Conservation (phyloP, 768 basidiomycete genomes). For the Boletus coccyginus region DNA sequence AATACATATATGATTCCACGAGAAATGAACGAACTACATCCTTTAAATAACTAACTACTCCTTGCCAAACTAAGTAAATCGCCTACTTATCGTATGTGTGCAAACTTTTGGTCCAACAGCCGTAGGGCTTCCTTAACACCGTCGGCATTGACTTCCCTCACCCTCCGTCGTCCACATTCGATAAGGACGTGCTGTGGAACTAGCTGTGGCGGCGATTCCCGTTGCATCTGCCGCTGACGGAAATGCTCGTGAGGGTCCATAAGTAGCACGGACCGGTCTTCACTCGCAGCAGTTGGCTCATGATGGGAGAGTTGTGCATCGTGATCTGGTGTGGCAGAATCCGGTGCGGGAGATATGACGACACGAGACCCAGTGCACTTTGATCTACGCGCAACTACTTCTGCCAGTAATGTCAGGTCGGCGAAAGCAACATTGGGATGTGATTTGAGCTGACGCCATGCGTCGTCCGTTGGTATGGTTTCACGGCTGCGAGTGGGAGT, state of each 20-base stretch:
- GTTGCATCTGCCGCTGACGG: slow-evolving; percentile 41
- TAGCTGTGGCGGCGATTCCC: slow-evolving; percentile 46
- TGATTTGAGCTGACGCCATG: slow-evolving; percentile 81
- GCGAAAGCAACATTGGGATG: slow-evolving; percentile 88
- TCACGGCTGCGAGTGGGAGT: slow-evolving; percentile 32
- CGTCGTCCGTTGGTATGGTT: slow-evolving; percentile 75
- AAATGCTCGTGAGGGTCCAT: slow-evolving; percentile 56
- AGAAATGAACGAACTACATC: neutral
- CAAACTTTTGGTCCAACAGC: slow-evolving; percentile 65
- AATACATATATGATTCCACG: neutral
- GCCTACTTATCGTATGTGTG: slow-evolving; percentile 31
- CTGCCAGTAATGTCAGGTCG: slow-evolving; percentile 79
- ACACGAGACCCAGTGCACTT: slow-evolving; percentile 73
- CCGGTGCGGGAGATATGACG: slow-evolving; percentile 53
- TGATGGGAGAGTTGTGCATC: slow-evolving; percentile 10
- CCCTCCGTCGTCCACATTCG: slow-evolving; percentile 56
- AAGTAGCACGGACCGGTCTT: slow-evolving; percentile 42
- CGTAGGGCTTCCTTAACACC: slow-evolving; percentile 75
- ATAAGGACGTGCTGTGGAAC: slow-evolving; percentile 62
- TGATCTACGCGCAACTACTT: slow-evolving; percentile 82
- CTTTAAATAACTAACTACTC: neutral
- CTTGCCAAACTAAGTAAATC: neutral
- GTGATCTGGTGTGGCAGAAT: slow-evolving; percentile 48
- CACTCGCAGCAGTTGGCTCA: slow-evolving; percentile 9
- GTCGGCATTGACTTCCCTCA: slow-evolving; percentile 69